Conservation (phyloP, 2,329 filamentous ascomycete species). For the Microsporum audouinii region DNA sequence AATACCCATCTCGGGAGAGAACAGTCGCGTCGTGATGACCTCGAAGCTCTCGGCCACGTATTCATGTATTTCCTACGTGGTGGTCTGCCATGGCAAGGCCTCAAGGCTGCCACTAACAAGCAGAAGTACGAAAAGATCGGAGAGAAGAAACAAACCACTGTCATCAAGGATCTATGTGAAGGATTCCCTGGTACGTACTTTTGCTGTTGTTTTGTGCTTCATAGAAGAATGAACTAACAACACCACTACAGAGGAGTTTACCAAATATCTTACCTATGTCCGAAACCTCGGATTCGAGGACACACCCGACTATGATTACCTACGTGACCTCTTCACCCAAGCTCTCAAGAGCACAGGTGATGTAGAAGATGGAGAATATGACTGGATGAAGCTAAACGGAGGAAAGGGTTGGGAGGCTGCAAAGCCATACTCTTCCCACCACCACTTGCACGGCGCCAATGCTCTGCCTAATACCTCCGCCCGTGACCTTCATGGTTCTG, state of each 20-base stretch:
- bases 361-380: conserved; percentile 95
- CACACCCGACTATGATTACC: conserved; percentile 94
- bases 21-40: conserved; percentile 88
- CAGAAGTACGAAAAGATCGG: conserved; percentile 99
- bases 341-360: conserved; percentile 89
- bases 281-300: conserved; percentile 97
- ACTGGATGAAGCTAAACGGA: conserved; percentile 98
- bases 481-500: conserved; percentile 65
- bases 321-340: conserved; percentile 91
- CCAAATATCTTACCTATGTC: conserved; percentile 93
- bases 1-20: conserved; percentile 96
- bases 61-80: conserved; percentile 60
- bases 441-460: conserved; percentile 61
- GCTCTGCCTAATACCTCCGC: conserved; percentile 68
- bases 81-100: conserved; percentile 55
- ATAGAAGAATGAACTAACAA: conserved; percentile 20
- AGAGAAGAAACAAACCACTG: conserved; percentile 98
- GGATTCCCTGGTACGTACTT: conserved; percentile 61
- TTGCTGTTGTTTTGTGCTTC: background rate
- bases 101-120: conserved; percentile 64
- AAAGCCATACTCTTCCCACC: conserved; percentile 57
- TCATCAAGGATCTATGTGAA: conserved; percentile 93
- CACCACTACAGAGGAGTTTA: conserved; percentile 63
- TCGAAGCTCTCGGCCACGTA: conserved; percentile 68
- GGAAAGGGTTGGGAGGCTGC: conserved; percentile 83